Evolutionary conservation across 805 yeast genomes (phyloP).

Genomic region (Jamesozyma hellenica): DNA sequence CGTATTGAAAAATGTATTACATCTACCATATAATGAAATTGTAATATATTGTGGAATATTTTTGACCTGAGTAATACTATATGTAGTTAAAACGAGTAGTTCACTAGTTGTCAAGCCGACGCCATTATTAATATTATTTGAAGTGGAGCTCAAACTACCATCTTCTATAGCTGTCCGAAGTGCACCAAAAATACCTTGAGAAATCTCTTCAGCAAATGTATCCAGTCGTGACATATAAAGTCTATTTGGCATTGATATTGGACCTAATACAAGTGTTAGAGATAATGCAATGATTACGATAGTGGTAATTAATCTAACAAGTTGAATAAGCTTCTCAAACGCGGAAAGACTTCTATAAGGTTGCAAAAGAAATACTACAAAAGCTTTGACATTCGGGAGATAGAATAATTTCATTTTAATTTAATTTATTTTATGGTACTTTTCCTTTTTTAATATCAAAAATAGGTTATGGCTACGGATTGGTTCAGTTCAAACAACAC

Average conservation of each 20-base stretch:
- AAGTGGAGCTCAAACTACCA: slow-evolving; percentile 5
- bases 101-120: slow-evolving; percentile 27
- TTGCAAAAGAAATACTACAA: not conserved
- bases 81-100: slow-evolving; percentile 19
- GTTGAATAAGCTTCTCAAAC: slow-evolving; percentile 16
- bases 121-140: slow-evolving; percentile 22
- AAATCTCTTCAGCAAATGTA: slow-evolving; percentile 18
- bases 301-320: slow-evolving; percentile 16
- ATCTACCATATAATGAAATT: slow-evolving; percentile 19
- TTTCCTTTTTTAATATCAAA: too few relatives aligned
- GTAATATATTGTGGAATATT: slow-evolving; percentile 22
- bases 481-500: too few relatives aligned
- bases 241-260: slow-evolving; percentile 12
- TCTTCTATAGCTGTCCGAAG: slow-evolving; percentile 18
- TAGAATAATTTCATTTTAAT: too few relatives aligned
- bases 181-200: slow-evolving; percentile 19
- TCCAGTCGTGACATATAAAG: slow-evolving; percentile 19
- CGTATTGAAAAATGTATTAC: slow-evolving; percentile 11
- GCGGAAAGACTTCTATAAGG: slow-evolving; percentile 19
- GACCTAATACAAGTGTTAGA: slow-evolving; percentile 15
- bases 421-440: too few relatives aligned
- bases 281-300: slow-evolving; percentile 14
- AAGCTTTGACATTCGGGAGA: too few relatives aligned
- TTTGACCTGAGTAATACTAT: slow-evolving; percentile 18
- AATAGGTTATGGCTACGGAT: too few relatives aligned